Evolutionary conservation across 2,329 filamentous ascomycete species (phyloP), one percentile per base, ranked within the genome.

Genomic region (Aspergillus sp.): DNA sequence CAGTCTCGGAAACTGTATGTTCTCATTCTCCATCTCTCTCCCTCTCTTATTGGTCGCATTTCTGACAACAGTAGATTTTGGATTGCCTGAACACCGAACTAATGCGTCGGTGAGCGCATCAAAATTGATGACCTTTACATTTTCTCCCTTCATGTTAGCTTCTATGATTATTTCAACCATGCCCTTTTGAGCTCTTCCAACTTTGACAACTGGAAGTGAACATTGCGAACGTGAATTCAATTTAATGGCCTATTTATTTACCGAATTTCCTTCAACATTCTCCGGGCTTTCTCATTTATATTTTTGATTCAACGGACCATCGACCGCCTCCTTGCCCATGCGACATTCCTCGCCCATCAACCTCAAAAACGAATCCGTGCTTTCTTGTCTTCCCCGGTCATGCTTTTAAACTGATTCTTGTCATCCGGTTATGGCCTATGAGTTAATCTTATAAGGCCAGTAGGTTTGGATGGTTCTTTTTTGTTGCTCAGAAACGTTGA

Each of bases 1-100:
- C 75, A 13, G 71, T 84, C 47, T 72, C 75, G 23, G 71, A 76
- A 48, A 72, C 76, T 66, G 79, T 83, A 64, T 51, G 66, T 61
- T 19, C 17, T 19, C 17, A 19, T 3, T 38, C 13, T 17, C 1
- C 9, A 12, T 5, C 17, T n/a, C 7, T 22, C 19, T 32, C 46
- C 9, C 25, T 20, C 22, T 5, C 20, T 12, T 19, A 22, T n/a
- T 23, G 13, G 30, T 30, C 25, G 9, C 37, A 23, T 47, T 25
- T 20, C 59, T 64, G 50, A 64, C 30, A 13, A 3, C 23, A 30
- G 45, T 52, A 70, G 68, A 60, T 67, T 27, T 54, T 68, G 46
- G 64, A 68, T 12, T 71, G 67, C 50, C 57, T 71, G 7, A 60
- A 56, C 43, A 60, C 55, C 38, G 67, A 71, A 52, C 63, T 68